Evolutionary conservation across 192 early-diverging fungal species (phyloP).

Genomic region (Backusella liffmaniae): DNA sequence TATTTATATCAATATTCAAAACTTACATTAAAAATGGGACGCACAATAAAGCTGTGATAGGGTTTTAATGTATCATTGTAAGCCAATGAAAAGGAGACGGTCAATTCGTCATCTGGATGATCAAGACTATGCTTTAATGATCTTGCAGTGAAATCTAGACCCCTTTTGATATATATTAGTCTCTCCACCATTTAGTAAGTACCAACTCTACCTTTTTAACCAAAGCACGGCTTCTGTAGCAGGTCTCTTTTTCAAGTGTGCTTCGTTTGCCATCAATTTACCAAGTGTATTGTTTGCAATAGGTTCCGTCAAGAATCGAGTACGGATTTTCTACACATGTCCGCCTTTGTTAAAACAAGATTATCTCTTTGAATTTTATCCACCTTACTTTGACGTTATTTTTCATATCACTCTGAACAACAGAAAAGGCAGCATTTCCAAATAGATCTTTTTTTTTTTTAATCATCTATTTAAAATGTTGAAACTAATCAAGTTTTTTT

Average conservation of each 20-base stretch:
- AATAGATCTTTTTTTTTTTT: constrained; percentile 48
- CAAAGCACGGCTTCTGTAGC: constrained; percentile 92
- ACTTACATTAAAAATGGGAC: constrained; percentile 59
- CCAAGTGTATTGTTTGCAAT: constrained; percentile 72
- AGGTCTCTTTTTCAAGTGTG: constrained; percentile 65
- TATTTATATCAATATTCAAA: background rate
- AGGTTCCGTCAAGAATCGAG: constrained; percentile 62
- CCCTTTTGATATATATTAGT: constrained; percentile 34
- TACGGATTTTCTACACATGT: constrained; percentile 67
- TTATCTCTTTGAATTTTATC: background rate
- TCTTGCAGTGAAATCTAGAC: constrained; percentile 70
- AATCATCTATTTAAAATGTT: too few relatives aligned
- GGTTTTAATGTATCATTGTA: constrained; percentile 63
- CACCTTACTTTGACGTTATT: constrained; percentile 75
- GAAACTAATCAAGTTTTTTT: too few relatives aligned
- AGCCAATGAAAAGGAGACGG: constrained; percentile 62
- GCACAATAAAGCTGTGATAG: constrained; percentile 64
- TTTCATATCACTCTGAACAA: constrained; percentile 85
- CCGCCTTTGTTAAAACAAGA: background rate
- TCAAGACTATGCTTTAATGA: constrained; percentile 56
- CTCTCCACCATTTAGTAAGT: too few relatives aligned
- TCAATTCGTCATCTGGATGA: constrained; percentile 55
- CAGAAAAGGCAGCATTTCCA: constrained; percentile 64
- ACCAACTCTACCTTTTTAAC: constrained; percentile 61
- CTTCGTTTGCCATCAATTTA: constrained; percentile 71